Conservation (phyloP, 139 green algal species). For the Micromonas pusilla region DNA sequence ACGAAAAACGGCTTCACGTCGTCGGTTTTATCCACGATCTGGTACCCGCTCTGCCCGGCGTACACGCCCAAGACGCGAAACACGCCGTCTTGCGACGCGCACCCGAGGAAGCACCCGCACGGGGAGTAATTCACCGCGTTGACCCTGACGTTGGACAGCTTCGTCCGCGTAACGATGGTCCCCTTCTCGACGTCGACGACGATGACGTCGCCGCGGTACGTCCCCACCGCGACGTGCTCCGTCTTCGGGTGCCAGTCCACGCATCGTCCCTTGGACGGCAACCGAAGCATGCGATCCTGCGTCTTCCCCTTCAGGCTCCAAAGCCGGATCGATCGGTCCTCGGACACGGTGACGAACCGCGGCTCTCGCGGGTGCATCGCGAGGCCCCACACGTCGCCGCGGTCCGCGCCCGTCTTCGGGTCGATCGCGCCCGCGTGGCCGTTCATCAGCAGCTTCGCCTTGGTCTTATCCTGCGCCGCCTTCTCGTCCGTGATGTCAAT, state of each 20-base stretch:
- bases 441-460: slow-evolving; percentile 22
- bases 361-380: slow-evolving; percentile 17
- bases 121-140: neutral
- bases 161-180: neutral
- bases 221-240: neutral
- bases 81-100: slow-evolving; percentile 6
- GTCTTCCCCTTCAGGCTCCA: neutral
- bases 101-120: slow-evolving; percentile 9
- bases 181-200: slow-evolving; percentile 4
- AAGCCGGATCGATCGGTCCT: slow-evolving; percentile 27
- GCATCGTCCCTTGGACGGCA: neutral
- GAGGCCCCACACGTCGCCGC: slow-evolving; percentile 31
- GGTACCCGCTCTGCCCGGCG: neutral
- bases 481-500: slow-evolving; percentile 26
- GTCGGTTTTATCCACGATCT: slow-evolving; percentile 14
- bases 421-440: slow-evolving; percentile 25
- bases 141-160: neutral
- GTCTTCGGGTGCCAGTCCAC: neutral
- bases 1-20: neutral
- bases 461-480: neutral
- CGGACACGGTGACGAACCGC: slow-evolving; percentile 10
- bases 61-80: slow-evolving; percentile 13
- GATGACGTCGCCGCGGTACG: neutral
- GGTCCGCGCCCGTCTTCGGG: neutral
- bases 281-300: neutral